Evolutionary conservation across 345 rosid species (phyloP).

Genomic region (Brassica incana): DNA sequence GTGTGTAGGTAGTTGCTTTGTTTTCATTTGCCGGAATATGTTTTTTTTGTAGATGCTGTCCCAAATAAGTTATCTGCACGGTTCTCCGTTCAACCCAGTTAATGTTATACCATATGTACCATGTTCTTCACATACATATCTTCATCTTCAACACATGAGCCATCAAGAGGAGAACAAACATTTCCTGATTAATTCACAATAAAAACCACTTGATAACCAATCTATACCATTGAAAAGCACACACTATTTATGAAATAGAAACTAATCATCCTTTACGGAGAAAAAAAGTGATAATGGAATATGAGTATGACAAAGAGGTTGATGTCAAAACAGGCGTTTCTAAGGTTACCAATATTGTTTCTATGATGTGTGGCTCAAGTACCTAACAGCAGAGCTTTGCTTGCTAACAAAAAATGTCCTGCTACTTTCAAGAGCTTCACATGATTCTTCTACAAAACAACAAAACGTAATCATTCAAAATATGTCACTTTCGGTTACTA

Average conservation of each 20-base stretch:
- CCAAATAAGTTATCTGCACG: constrained; percentile 25
- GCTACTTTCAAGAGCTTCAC: constrained; percentile 35
- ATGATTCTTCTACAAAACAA: constrained; percentile 33
- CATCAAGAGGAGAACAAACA: constrained; percentile 19
- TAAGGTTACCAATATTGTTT: constrained; percentile 36
- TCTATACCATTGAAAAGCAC: background rate
- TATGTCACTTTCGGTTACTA: constrained; percentile 32
- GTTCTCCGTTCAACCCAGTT: constrained; percentile 34
- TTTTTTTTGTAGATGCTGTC: constrained; percentile 27
- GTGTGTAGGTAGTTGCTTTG: constrained; percentile 26
- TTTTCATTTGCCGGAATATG: constrained; percentile 33
- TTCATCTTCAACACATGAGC: constrained; percentile 20
- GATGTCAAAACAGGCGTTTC: constrained; percentile 35
- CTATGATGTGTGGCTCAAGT: constrained; percentile 36
- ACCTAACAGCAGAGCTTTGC: constrained; percentile 37
- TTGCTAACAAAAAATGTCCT: constrained; percentile 27
- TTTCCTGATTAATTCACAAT: constrained; percentile 7
- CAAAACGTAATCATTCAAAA: constrained; percentile 35
- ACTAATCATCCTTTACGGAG: constrained; percentile 9
- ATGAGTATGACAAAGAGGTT: constrained; percentile 21
- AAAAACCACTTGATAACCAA: background rate
- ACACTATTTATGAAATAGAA: constrained; percentile 1
- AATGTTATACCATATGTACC: constrained; percentile 19
- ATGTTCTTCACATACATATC: constrained; percentile 31
- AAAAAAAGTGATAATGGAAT: constrained; percentile 9